These are phyloP conservation scores for Sorghum bicolor DNA, from an alignment of 176 grass and related monocot species.

Conservation along the genomic window DNA sequence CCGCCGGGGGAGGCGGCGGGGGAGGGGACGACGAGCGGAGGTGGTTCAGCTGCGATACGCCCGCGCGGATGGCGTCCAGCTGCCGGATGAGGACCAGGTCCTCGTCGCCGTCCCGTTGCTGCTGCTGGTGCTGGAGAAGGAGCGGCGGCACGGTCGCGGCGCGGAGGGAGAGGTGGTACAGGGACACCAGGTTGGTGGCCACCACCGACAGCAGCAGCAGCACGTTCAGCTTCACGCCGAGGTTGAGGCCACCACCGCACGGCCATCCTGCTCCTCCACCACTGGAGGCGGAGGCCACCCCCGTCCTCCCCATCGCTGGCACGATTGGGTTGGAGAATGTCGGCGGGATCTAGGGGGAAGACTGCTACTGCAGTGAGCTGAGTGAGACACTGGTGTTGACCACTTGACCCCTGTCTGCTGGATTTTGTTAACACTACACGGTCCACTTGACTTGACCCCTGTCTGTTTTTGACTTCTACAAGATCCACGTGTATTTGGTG, in stretches of 20 bases:
- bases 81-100: slow-evolving; percentile 61
- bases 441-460: not conserved
- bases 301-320: slow-evolving; percentile 31
- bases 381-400: too few species aligned
- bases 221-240: slow-evolving; percentile 56
- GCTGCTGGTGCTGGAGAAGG: not conserved
- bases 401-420: not conserved
- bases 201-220: slow-evolving; percentile 78
- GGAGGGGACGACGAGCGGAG: slow-evolving; percentile 51
- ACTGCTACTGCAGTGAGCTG: not conserved
- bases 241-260: slow-evolving; percentile 28
- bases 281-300: not conserved
- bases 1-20: slow-evolving; percentile 41
- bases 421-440: not conserved
- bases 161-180: slow-evolving; percentile 88
- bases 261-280: slow-evolving; percentile 25
- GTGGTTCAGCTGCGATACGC: slow-evolving; percentile 70
- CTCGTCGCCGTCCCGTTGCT: not conserved
- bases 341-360: not conserved
- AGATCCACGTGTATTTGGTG: not conserved
- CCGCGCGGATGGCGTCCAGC: slow-evolving; percentile 77
- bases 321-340: not conserved
- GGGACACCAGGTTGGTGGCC: slow-evolving; percentile 87
- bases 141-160: slow-evolving; percentile 15
- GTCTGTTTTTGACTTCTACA: not conserved